phyloP scores from a whole-genome alignment of 306 rosid genomes.

The barrel medic (Medicago truncatula) region DNA sequence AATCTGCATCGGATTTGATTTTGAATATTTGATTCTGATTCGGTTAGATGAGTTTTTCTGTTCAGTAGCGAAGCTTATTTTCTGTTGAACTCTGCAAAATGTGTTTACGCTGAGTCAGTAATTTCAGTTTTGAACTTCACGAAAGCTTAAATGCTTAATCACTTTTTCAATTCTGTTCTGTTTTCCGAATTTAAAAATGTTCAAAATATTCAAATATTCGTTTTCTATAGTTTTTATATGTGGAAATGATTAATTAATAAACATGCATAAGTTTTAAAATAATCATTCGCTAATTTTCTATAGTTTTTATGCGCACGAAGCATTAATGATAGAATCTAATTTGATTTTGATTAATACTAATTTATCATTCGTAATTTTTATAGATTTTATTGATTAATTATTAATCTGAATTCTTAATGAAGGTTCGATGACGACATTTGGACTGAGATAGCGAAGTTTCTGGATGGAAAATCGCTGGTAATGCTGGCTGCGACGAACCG shows the following conservation, averaged over 20 bases:
- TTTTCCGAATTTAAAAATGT: constrained; percentile 16
- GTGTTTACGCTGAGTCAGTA: constrained; percentile 6
- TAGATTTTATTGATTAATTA: neutral
- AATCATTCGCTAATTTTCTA: neutral
- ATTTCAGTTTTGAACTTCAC: constrained; percentile 24
- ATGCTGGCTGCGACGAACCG: constrained; percentile 78
- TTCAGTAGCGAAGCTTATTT: neutral
- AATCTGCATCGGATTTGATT: constrained; percentile 25
- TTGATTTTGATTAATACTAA: neutral
- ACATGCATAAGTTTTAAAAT: neutral
- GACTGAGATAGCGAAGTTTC: constrained; percentile 84
- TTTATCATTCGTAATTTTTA: neutral
- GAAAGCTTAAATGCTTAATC: neutral
- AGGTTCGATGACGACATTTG: constrained; percentile 93
- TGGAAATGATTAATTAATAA: neutral
- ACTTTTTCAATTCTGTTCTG: neutral
- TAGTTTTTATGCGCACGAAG: neutral
- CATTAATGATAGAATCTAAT: neutral
- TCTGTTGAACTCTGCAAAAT: neutral
- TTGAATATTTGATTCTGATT: constrained; percentile 1
- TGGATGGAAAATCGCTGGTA: constrained; percentile 84
- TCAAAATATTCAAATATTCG: constrained; percentile 9
- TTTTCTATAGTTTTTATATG: neutral
- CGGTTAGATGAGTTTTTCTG: neutral
- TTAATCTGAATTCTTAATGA: constrained; percentile 28